Conservation (phyloP, 345 rosid species). For the Gossypium ekmanianum region DNA sequence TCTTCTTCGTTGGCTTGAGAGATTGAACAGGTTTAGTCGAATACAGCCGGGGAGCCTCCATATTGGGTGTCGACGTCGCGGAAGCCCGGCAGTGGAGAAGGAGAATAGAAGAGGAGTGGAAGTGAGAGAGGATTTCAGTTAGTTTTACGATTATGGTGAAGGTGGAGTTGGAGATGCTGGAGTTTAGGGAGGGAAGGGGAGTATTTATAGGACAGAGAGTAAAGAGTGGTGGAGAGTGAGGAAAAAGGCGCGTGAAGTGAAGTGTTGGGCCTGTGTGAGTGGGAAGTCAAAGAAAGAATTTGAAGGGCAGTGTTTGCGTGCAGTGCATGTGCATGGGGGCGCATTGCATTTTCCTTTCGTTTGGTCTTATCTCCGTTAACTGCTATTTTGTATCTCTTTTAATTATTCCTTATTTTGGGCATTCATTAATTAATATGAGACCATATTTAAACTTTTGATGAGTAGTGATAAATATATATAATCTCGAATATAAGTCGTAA, state of each 20-base stretch:
- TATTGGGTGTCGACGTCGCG: constrained; percentile 1
- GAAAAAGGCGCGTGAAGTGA: background rate
- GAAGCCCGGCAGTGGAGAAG: background rate
- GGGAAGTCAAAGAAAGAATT: background rate
- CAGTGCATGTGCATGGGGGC: too few species aligned
- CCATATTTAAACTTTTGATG: too few species aligned
- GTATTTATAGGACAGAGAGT: constrained; percentile 7
- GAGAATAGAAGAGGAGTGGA: background rate
- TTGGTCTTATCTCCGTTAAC: too few species aligned
- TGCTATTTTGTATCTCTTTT: too few species aligned
- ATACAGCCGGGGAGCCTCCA: constrained; percentile 33
- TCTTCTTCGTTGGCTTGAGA: background rate
- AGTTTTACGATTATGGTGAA: background rate
- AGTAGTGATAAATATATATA: too few species aligned
- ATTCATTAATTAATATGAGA: too few species aligned
- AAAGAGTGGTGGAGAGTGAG: background rate
- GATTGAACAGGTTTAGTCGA: background rate
- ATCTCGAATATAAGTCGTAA: too few species aligned
- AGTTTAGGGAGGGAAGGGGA: background rate
- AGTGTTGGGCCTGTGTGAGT: background rate
- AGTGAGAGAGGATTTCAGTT: background rate
- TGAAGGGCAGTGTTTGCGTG: too few species aligned
- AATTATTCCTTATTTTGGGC: too few species aligned
- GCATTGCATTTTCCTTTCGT: too few species aligned
- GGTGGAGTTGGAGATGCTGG: background rate